Percentiles rank a stretch among this genome's conserved stretches.
Conservation (phyloP, 2,329 filamentous ascomycete genomes). For the Neonectria hederae region DNA sequence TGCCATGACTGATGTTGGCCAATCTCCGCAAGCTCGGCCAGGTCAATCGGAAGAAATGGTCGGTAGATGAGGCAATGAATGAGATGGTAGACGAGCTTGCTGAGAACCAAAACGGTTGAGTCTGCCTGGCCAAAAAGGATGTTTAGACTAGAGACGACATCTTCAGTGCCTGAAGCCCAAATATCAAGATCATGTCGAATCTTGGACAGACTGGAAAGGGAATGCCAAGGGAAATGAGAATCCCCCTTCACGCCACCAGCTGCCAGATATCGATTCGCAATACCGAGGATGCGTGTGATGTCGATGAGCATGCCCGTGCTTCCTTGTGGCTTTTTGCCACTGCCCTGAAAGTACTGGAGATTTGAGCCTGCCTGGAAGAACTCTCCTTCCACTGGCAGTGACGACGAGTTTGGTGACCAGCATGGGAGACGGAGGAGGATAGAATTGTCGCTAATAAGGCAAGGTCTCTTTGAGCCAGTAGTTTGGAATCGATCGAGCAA, state of each 20-base stretch:
- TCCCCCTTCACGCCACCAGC: constrained; percentile 89
- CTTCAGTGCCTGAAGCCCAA: constrained; percentile 84
- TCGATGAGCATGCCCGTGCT: constrained; percentile 85
- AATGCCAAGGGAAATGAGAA: constrained; percentile 91
- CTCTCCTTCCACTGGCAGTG: constrained; percentile 76
- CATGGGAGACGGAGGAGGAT: constrained; percentile 80
- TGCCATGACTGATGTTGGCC: constrained; percentile 93
- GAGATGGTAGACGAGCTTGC: constrained; percentile 87
- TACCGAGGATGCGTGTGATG: constrained; percentile 82
- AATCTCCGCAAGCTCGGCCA: constrained; percentile 80
- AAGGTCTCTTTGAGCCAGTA: constrained; percentile 83
- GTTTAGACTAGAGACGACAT: constrained; percentile 80
- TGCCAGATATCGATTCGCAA: constrained; percentile 84
- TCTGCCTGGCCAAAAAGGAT: constrained; percentile 80
- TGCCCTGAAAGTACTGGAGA: constrained; percentile 75
- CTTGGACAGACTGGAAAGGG: constrained; percentile 84
- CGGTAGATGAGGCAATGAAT: constrained; percentile 89
- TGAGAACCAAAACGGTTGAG: constrained; percentile 80
- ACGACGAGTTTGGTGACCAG: constrained; percentile 71
- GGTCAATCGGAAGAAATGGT: constrained; percentile 85
- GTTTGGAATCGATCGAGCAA: constrained; percentile 85
- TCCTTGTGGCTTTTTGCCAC: constrained; percentile 76
- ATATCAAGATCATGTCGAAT: constrained; percentile 86
- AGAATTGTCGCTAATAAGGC: constrained; percentile 80
- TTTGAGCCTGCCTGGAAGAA: constrained; percentile 85